phyloP scores from a whole-genome alignment of 2,329 filamentous ascomycete genomes.

The Epichloe brachyelytri region DNA sequence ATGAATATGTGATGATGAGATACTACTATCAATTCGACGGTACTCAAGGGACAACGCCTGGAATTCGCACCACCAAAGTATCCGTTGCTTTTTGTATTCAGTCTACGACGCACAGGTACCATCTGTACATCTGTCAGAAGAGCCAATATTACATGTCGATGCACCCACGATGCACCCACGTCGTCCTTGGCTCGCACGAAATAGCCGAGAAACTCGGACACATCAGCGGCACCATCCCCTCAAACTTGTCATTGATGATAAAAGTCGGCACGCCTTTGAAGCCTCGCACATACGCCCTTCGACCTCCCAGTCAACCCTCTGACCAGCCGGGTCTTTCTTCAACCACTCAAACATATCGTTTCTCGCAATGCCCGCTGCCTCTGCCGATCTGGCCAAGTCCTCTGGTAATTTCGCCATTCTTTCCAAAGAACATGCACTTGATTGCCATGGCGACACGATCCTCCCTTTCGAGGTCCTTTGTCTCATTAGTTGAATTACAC shows the following conservation, averaged over 20 bases:
- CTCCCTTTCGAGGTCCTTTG: slow-evolving; percentile 32
- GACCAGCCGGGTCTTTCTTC: slow-evolving; percentile 38
- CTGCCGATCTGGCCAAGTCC: slow-evolving; percentile 38
- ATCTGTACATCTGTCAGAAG: background rate
- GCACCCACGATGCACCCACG: background rate
- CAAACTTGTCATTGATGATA: slow-evolving; percentile 53
- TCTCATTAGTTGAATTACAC: slow-evolving; percentile 58
- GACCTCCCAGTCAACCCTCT: slow-evolving; percentile 45
- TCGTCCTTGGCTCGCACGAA: slow-evolving; percentile 40
- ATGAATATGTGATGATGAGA: slow-evolving; percentile 32
- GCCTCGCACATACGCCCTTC: slow-evolving; percentile 33
- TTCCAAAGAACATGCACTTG: slow-evolving; percentile 54
- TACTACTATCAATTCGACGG: background rate
- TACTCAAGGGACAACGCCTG: too few relatives aligned
- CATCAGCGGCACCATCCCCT: slow-evolving; percentile 57
- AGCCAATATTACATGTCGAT: background rate
- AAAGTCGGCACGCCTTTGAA: slow-evolving; percentile 64
- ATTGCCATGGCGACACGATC: slow-evolving; percentile 47
- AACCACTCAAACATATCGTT: slow-evolving; percentile 42
- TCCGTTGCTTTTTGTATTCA: slow-evolving; percentile 1
- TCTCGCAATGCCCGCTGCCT: slow-evolving; percentile 39
- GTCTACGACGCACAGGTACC: too few relatives aligned
- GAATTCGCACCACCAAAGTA: background rate
- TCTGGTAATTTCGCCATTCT: slow-evolving; percentile 50
- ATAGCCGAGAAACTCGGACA: slow-evolving; percentile 49